A percentile compares a stretch with the other conserved stretches of the same genome.
These are phyloP conservation scores for Cubamyces lactineus DNA, from an alignment of 768 basidiomycete genomes.

Conservation along the genomic window DNA sequence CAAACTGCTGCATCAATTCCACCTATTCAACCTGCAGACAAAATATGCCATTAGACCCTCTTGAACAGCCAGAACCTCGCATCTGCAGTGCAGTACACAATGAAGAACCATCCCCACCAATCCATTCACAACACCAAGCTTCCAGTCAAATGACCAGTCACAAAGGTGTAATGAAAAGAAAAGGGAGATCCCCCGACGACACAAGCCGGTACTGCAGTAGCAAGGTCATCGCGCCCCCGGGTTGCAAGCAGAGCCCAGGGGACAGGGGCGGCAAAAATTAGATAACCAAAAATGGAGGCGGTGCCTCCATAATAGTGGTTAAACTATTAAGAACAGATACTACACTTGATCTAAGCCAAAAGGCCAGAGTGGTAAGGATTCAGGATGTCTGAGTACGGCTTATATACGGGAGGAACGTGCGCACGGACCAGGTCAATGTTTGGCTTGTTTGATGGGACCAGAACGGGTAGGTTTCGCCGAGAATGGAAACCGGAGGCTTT, in stretches of 20 bases:
- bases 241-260: slow-evolving; percentile 35
- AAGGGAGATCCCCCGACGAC: slow-evolving; percentile 33
- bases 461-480: neutral
- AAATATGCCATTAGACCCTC: no score
- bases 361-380: slow-evolving; percentile 55
- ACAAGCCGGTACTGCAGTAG: slow-evolving; percentile 35
- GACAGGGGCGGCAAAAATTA: slow-evolving; percentile 30
- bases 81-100: no score
- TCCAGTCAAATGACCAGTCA: slow-evolving; percentile 19
- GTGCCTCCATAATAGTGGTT: slow-evolving; percentile 18
- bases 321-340: slow-evolving; percentile 70
- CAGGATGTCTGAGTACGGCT: slow-evolving; percentile 4
- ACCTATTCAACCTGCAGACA: no score
- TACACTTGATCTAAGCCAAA: slow-evolving; percentile 81
- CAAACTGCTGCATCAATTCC: no score
- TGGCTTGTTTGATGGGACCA: neutral
- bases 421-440: slow-evolving; percentile 21
- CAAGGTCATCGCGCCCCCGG: slow-evolving; percentile 34
- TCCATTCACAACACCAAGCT: slow-evolving; percentile 14
- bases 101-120: neutral
- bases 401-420: slow-evolving; percentile 8
- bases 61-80: no score
- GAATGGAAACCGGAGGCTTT: slow-evolving; percentile 18
- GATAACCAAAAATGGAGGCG: slow-evolving; percentile 21
- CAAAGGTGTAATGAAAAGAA: slow-evolving; percentile 23